Conservation (phyloP, 371 early-diverging fungal species). For the Synchytrium microbalum region DNA sequence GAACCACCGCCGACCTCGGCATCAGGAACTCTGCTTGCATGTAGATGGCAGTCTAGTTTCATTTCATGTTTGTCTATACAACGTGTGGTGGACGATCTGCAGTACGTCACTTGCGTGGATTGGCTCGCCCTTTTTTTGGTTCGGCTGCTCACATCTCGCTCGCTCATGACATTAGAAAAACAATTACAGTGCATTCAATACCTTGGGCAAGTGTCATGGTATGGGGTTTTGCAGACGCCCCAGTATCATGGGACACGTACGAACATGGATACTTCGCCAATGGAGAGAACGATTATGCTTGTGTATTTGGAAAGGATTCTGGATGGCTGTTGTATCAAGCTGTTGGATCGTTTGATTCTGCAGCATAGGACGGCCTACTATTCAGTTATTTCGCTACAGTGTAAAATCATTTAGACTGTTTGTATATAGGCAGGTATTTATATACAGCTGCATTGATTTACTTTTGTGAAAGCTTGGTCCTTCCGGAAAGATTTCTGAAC, state of each 20-base stretch:
- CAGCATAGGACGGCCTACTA: background rate
- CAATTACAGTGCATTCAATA: background rate
- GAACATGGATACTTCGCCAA: slow-evolving; percentile 49
- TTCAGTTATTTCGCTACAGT: no score
- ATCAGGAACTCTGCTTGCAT: background rate
- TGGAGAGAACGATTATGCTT: slow-evolving; percentile 40
- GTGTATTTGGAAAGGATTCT: slow-evolving; percentile 2
- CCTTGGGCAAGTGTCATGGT: slow-evolving; percentile 52
- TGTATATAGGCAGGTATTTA: no score
- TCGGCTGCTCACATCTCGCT: background rate
- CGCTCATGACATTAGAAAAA: background rate
- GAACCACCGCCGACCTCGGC: slow-evolving; percentile 8
- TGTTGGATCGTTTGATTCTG: slow-evolving; percentile 10
- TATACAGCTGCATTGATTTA: no score
- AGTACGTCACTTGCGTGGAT: no score
- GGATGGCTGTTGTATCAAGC: slow-evolving; percentile 14
- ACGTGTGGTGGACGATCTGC: background rate
- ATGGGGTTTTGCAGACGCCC: slow-evolving; percentile 61
- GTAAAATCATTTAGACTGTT: no score
- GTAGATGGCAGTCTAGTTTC: background rate
- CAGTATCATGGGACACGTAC: slow-evolving; percentile 47
- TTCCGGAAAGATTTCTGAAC: no score
- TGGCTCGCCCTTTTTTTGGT: no score
- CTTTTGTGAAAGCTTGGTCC: no score
- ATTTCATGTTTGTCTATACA: background rate